Conservation (phyloP, 139 green algal species). For the Chlamydomonas incerta region DNA sequence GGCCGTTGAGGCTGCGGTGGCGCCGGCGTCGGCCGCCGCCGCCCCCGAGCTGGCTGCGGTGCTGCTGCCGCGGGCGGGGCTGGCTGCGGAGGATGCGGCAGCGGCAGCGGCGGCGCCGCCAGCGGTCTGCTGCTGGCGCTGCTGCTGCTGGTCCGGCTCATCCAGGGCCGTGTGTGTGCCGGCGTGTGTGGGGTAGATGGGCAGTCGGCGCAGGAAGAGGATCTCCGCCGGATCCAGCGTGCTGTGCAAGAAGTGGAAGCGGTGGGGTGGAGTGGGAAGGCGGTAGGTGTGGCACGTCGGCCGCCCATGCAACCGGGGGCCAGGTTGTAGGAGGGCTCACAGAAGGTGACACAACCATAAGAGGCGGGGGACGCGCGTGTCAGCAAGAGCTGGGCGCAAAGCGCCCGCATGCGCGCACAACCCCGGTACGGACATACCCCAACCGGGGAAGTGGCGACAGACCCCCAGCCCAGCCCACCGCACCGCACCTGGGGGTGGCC, state of each 20-base stretch:
- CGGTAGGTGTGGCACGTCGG: not conserved
- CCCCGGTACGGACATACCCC: no score
- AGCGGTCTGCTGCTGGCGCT: not conserved
- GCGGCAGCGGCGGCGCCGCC: no score
- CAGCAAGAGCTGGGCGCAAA: no score
- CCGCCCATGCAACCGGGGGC: no score
- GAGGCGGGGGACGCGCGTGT: no score
- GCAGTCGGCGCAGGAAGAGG: constrained; percentile 49
- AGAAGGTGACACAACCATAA: no score
- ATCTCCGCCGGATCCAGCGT: constrained; percentile 36
- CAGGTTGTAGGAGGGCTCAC: no score
- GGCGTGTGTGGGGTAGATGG: constrained; percentile 51
- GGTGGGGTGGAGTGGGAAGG: not conserved
- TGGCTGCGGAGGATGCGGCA: no score
- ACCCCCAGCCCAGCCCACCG: not conserved
- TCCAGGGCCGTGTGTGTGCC: constrained; percentile 5
- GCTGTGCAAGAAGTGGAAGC: constrained; percentile 13
- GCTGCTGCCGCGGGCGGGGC: not conserved
- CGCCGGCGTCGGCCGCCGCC: not conserved
- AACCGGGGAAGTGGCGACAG: no score
- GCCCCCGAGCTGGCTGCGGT: not conserved
- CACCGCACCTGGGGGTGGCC: constrained; percentile 8
- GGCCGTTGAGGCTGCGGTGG: no score
- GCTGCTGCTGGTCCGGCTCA: not conserved
- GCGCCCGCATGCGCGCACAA: no score